Percentiles rank a stretch among this genome's conserved stretches.
Evolutionary conservation across 2,329 filamentous ascomycete species (phyloP).

Genomic region (Neospermospora avenae): DNA sequence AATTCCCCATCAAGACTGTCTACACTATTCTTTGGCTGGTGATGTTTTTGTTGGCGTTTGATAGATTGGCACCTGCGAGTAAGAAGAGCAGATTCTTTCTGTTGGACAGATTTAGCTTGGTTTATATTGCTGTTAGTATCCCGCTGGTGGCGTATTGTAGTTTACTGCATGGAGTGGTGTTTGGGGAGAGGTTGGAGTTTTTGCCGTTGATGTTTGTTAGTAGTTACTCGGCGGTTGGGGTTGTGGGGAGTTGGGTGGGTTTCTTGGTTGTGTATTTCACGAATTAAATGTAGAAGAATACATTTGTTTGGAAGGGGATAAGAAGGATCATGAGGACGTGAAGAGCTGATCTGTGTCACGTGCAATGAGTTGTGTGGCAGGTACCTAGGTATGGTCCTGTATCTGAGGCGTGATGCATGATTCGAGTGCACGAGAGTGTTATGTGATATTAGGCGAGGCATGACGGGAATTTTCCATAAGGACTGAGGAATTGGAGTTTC

Average conservation of each 20-base stretch:
- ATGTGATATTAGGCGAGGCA: too few species aligned
- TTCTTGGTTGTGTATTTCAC: constrained; percentile 90
- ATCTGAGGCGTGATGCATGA: too few species aligned
- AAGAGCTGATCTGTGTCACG: too few species aligned
- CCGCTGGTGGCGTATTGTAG: constrained; percentile 89
- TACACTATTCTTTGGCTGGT: constrained; percentile 94
- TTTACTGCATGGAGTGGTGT: constrained; percentile 75
- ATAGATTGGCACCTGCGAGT: constrained; percentile 81
- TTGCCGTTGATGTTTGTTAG: constrained; percentile 96
- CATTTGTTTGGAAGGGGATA: too few species aligned
- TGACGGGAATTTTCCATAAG: too few species aligned
- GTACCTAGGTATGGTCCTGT: too few species aligned
- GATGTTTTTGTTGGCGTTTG: constrained; percentile 80
- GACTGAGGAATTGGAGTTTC: too few species aligned
- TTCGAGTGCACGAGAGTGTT: too few species aligned
- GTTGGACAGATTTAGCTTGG: constrained; percentile 82
- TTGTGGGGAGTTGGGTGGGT: constrained; percentile 91
- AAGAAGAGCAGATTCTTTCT: constrained; percentile 79
- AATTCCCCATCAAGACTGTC: constrained; percentile 90
- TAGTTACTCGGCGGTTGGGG: constrained; percentile 89
- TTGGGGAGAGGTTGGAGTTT: constrained; percentile 82
- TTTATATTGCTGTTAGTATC: constrained; percentile 88
- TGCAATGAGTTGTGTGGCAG: too few species aligned
- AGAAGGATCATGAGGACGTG: too few species aligned
- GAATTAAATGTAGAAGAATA: constrained; percentile 18